These are phyloP conservation scores for Xylaria sp. DNA, from an alignment of 2,329 filamentous ascomycete species.

Conservation along the genomic window DNA sequence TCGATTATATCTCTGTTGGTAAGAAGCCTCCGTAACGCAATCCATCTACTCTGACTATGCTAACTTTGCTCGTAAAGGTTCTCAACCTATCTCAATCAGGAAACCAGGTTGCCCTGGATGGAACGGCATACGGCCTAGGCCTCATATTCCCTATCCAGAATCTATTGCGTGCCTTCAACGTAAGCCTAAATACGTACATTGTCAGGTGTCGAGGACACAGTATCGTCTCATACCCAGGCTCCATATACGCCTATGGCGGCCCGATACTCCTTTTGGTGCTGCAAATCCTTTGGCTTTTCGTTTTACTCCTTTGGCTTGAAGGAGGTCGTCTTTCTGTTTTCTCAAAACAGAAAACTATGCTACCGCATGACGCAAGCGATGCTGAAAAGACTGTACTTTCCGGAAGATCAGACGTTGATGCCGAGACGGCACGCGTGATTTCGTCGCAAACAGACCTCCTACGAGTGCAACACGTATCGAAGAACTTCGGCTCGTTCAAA, in stretches of 20 bases:
- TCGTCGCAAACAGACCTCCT: not conserved
- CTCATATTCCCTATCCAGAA: not conserved
- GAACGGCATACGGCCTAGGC: not conserved
- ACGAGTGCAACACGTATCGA: not conserved
- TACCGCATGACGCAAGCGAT: not conserved
- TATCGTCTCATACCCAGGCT: not conserved
- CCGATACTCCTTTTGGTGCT: not conserved
- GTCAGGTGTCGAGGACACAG: not conserved
- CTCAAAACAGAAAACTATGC: not conserved
- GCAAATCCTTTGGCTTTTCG: not conserved
- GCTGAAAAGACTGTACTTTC: not conserved
- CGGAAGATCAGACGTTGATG: not conserved
- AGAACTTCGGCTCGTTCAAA: not conserved
- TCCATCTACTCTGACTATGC: not conserved
- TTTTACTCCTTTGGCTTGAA: not conserved
- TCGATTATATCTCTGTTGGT: not conserved
- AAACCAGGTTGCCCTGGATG: not conserved
- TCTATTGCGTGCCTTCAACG: not conserved
- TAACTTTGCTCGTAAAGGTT: not conserved
- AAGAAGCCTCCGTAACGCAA: not conserved
- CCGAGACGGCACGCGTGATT: not conserved
- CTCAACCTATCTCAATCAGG: not conserved
- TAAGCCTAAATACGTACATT: not conserved
- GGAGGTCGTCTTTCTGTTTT: not conserved
- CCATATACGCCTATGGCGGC: not conserved